Conservation (phyloP, 1,139 yeast genomes). For the Yamadazyma triangularis region DNA sequence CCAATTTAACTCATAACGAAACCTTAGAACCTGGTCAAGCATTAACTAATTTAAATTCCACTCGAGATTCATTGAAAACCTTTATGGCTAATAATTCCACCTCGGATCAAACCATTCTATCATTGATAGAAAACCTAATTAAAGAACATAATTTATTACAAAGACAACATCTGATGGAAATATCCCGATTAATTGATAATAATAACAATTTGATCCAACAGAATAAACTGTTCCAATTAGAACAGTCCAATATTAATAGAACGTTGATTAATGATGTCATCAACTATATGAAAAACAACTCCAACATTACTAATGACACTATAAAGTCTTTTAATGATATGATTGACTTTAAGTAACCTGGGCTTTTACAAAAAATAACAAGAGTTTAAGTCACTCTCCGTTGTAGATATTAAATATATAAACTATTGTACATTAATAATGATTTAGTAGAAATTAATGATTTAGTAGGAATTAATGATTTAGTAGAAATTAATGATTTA, state of each 20-base stretch:
- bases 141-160: slow-evolving; percentile 10
- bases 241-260: slow-evolving; percentile 15
- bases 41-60: slow-evolving; percentile 1
- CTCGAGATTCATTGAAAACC: slow-evolving; percentile 1
- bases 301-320: slow-evolving; percentile 3
- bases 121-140: slow-evolving; percentile 11
- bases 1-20: neutral
- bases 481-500: no score
- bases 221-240: slow-evolving; percentile 10
- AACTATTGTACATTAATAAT: no score
- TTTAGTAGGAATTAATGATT: no score
- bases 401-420: no score
- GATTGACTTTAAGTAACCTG: no score
- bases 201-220: slow-evolving; percentile 13
- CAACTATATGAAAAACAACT: slow-evolving; percentile 2
- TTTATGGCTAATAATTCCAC: slow-evolving; percentile 1
- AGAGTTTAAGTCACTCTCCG: no score
- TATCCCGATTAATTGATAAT: slow-evolving; percentile 10
- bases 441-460: no score
- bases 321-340: slow-evolving; percentile 6
- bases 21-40: neutral
- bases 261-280: slow-evolving; percentile 10
- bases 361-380: no score
- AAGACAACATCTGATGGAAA: slow-evolving; percentile 9
- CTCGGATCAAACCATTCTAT: slow-evolving; percentile 3